Percentiles rank a stretch among this genome's conserved stretches.
Conservation (phyloP, 148 eudicot species). For the Agrostemma githago region DNA sequence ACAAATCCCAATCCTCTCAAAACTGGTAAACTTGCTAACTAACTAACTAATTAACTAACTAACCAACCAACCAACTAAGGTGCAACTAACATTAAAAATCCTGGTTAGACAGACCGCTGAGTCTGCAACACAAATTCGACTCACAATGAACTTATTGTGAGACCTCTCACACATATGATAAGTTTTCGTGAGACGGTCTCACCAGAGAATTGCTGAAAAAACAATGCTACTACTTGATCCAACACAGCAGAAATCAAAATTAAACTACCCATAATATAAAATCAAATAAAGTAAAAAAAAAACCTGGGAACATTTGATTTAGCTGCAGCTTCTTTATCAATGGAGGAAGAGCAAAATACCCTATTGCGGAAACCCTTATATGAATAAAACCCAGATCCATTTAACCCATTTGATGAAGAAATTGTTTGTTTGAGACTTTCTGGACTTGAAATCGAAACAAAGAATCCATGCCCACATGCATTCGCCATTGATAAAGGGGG, state of each 20-base stretch:
- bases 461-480: slow-evolving; percentile 1
- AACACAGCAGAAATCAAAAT: background rate
- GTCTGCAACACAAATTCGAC: no score
- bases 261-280: background rate
- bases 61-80: no score
- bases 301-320: slow-evolving; percentile 46
- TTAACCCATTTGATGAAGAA: slow-evolving; percentile 6
- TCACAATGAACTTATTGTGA: no score
- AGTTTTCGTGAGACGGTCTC: no score
- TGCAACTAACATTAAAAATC: no score
- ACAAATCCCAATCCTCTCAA: background rate
- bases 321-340: slow-evolving; percentile 22
- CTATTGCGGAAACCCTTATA: slow-evolving; percentile 28
- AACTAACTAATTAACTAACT: no score
- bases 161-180: no score
- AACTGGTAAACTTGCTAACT: no score
- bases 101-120: no score
- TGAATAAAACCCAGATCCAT: slow-evolving; percentile 41
- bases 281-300: slow-evolving; percentile 12
- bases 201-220: background rate
- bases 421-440: slow-evolving; percentile 9
- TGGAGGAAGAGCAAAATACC: slow-evolving; percentile 37
- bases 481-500: background rate
- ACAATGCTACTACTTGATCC: slow-evolving; percentile 2
- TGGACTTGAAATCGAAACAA: background rate